A percentile compares a stretch with the other conserved stretches of the same genome.
phyloP scores from a whole-genome alignment of 2,329 filamentous ascomycete species.

The Ophiognomonia clavigignenti-juglandacearum region DNA sequence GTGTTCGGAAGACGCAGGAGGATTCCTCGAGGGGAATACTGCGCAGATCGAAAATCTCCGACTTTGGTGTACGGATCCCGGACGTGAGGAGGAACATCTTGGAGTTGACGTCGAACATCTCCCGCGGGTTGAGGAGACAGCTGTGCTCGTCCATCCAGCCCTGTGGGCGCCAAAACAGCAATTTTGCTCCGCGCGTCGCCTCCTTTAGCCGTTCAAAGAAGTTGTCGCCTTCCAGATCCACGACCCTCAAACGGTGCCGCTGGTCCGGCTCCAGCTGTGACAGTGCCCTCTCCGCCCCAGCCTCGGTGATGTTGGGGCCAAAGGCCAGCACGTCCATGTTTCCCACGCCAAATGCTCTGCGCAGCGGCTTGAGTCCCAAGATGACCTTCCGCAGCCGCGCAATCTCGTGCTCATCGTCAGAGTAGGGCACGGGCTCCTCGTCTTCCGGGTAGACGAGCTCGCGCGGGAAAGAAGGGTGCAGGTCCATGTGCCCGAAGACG shows the following conservation, averaged over 20 bases:
- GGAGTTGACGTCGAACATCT: constrained; percentile 21
- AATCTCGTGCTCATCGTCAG: constrained; percentile 15
- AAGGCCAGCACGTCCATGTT: constrained; percentile 21
- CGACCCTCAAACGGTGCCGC: constrained; percentile 16
- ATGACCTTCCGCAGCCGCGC: constrained; percentile 18
- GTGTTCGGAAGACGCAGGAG: constrained; percentile 9
- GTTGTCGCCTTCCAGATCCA: constrained; percentile 14
- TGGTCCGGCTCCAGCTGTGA: constrained; percentile 19
- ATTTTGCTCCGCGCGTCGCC: constrained; percentile 13
- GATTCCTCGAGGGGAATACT: constrained; percentile 3
- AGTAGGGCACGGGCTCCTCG: constrained; percentile 21
- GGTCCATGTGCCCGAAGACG: constrained; percentile 20
- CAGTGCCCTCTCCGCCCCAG: constrained; percentile 17
- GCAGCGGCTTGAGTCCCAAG: constrained; percentile 20
- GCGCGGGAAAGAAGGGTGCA: constrained; percentile 19
- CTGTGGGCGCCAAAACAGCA: constrained; percentile 22
- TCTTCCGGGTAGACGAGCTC: constrained; percentile 20
- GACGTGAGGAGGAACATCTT: constrained; percentile 20
- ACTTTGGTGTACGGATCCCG: constrained; percentile 19
- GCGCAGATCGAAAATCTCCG: constrained; percentile 14
- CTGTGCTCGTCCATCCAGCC: constrained; percentile 20
- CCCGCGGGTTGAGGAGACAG: constrained; percentile 18
- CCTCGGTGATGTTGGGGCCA: constrained; percentile 17
- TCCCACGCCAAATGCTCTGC: constrained; percentile 20
- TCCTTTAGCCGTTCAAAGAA: constrained; percentile 10